Percentiles rank a stretch among this genome's conserved stretches.
Conservation (phyloP, 371 early-diverging fungal genomes). For the Actinomortierella ambigua region DNA sequence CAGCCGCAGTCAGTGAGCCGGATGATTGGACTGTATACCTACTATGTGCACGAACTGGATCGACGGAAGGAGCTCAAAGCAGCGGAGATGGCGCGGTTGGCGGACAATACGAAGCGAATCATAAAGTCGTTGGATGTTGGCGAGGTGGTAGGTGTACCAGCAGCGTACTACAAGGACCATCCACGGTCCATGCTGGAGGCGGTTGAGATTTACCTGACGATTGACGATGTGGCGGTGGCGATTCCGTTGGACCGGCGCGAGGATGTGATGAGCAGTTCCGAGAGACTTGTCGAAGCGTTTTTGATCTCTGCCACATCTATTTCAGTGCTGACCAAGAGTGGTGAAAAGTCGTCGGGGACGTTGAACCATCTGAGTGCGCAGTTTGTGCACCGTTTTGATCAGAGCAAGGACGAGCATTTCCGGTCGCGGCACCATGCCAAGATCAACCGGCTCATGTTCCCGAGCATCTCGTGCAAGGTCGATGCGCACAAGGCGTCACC, state of each 20-base stretch:
- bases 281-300: constrained; percentile 54
- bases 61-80: constrained; percentile 60
- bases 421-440: constrained; percentile 67
- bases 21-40: constrained; percentile 70
- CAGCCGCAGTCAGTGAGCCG: constrained; percentile 78
- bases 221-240: constrained; percentile 68
- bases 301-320: constrained; percentile 65
- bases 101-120: constrained; percentile 69
- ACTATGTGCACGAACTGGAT: constrained; percentile 71
- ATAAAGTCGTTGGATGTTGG: constrained; percentile 67
- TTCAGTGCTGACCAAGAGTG: constrained; percentile 61
- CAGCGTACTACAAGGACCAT: constrained; percentile 52
- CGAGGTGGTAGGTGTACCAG: constrained; percentile 35
- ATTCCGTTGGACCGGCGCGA: constrained; percentile 66
- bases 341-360: constrained; percentile 61
- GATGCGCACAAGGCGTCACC: constrained; percentile 53
- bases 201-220: constrained; percentile 54
- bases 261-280: constrained; percentile 40
- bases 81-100: constrained; percentile 64
- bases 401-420: constrained; percentile 72
- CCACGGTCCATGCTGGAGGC: constrained; percentile 62
- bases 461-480: constrained; percentile 61
- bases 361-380: constrained; percentile 69
- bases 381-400: constrained; percentile 78
- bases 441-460: constrained; percentile 70